Percentiles rank a stretch among this genome's conserved stretches.
Conservation (phyloP, 495 filamentous ascomycete species). For the Trichoderma asperelloides region DNA sequence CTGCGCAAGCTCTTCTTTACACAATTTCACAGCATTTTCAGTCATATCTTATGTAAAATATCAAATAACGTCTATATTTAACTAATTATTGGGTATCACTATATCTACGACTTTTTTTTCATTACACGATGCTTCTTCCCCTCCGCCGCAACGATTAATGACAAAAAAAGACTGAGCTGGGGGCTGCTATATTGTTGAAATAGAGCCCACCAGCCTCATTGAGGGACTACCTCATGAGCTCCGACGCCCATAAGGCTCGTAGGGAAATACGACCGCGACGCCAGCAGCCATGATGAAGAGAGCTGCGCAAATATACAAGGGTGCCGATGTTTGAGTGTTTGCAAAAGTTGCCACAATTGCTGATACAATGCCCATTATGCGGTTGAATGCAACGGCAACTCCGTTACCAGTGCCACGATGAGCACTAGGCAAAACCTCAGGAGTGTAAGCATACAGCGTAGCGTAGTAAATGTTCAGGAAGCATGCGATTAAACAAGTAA, state of each 20-base stretch:
- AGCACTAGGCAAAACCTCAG: slow-evolving; percentile 54
- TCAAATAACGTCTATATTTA: not conserved
- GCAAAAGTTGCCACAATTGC: slow-evolving; percentile 55
- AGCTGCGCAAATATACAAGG: slow-evolving; percentile 61
- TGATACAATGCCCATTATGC: slow-evolving; percentile 63
- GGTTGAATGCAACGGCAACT: slow-evolving; percentile 57
- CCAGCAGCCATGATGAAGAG: slow-evolving; percentile 57
- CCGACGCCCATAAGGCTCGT: slow-evolving; percentile 60
- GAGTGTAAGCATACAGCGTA: slow-evolving; percentile 57
- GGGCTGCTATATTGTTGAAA: slow-evolving; percentile 2
- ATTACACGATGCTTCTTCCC: no score
- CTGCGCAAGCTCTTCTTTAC: no score
- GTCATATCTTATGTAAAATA: not conserved
- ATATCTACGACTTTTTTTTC: not conserved
- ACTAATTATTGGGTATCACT: not conserved
- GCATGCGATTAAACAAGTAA: slow-evolving; percentile 58
- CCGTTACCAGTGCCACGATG: slow-evolving; percentile 66
- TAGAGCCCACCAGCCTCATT: not conserved
- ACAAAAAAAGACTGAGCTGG: not conserved
- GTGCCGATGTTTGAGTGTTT: slow-evolving; percentile 49
- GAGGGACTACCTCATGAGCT: slow-evolving; percentile 43
- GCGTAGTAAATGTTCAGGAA: slow-evolving; percentile 65
- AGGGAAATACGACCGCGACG: slow-evolving; percentile 53
- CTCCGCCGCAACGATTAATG: not conserved
- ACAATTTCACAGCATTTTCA: not conserved